phyloP scores from a whole-genome alignment of 345 rosid species.

The Euphorbia pulcherrima region DNA sequence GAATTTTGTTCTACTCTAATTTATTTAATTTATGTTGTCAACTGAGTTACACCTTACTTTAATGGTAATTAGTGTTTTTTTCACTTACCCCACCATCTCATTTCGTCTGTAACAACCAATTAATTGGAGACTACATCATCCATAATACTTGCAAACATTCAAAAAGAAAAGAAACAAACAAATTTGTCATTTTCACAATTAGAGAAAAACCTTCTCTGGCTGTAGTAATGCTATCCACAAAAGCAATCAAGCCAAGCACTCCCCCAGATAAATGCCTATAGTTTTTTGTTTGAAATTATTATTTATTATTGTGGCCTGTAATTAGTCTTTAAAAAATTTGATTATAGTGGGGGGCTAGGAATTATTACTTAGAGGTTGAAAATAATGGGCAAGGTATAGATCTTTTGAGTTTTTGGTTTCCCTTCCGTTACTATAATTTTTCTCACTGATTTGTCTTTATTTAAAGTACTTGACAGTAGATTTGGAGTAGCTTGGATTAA shows the following conservation, averaged over 20 bases:
- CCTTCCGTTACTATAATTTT: too few species aligned
- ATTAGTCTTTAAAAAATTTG: neutral
- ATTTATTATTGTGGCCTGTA: slow-evolving; percentile 12
- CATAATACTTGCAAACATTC: slow-evolving; percentile 6
- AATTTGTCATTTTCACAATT: slow-evolving; percentile 32
- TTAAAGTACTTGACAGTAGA: too few species aligned
- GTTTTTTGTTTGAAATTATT: neutral
- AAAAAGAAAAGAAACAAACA: slow-evolving; percentile 5
- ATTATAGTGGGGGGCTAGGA: slow-evolving; percentile 21
- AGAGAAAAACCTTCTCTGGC: slow-evolving; percentile 10
- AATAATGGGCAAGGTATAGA: slow-evolving; percentile 10
- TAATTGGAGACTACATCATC: slow-evolving; percentile 23
- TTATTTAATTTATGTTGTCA: too few species aligned
- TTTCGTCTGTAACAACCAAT: neutral
- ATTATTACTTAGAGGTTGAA: slow-evolving; percentile 45
- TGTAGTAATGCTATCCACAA: slow-evolving; percentile 21
- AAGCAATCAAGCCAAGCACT: slow-evolving; percentile 31
- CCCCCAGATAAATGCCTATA: slow-evolving; percentile 1
- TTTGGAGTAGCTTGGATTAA: too few species aligned
- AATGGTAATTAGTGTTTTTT: too few species aligned
- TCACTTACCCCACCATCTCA: neutral
- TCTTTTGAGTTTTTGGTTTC: neutral
- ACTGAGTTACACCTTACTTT: too few species aligned
- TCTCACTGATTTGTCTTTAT: too few species aligned
- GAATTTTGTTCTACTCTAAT: too few species aligned